Evolutionary conservation across 805 yeast species (phyloP), one percentile per base, ranked within the genome.

Genomic region (Candida morakotiae): DNA sequence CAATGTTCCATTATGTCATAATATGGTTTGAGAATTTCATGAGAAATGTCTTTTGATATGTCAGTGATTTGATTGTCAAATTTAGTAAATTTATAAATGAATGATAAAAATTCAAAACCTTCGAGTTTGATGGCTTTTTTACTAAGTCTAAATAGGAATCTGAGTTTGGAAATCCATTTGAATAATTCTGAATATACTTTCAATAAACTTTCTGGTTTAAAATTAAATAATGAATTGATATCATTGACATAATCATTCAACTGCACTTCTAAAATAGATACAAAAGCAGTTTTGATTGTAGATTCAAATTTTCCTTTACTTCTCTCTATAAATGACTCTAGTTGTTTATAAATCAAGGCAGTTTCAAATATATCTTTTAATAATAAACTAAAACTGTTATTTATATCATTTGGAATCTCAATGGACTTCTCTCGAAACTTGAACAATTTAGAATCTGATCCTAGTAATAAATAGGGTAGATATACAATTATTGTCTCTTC

Each of bases 331-430:
- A 51, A 47, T 11, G 35, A 39, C 4, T 54, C 56, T 24, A 87
- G 56, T 29, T 64, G 55, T 35, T 71, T 69, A 57, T 75, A 86
- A 2, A 87, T 59, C 23, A 88, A 58, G 0, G 86, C 91, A 1
- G 87, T 83, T 55, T 88, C 96, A 28, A 82, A 62, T 1, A 84
- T 59, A 19, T 68, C 55, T 39, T 71, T 76, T 22, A 86, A 55
- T 19, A 79, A 48, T 0, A 79, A 79, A 31, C 81, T 68, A 17
- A 74, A 64, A 5, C 87, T 74, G 42, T 71, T 73, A 18, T 79
- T 74, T 11, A 83, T 56, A 29, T 67, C 64, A 1, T 56, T 43
- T 1, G 93, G 89, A 3, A 84, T 49, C 27, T 46, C 52, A n/a
- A 57, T 40, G 10, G 34, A 30, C 16, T 45, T 39, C 1, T 45